Evolutionary conservation across 2,329 filamentous ascomycete genomes (phyloP), one percentile per base, ranked within the genome.

Genomic region (Neofusicoccum cordaticola): DNA sequence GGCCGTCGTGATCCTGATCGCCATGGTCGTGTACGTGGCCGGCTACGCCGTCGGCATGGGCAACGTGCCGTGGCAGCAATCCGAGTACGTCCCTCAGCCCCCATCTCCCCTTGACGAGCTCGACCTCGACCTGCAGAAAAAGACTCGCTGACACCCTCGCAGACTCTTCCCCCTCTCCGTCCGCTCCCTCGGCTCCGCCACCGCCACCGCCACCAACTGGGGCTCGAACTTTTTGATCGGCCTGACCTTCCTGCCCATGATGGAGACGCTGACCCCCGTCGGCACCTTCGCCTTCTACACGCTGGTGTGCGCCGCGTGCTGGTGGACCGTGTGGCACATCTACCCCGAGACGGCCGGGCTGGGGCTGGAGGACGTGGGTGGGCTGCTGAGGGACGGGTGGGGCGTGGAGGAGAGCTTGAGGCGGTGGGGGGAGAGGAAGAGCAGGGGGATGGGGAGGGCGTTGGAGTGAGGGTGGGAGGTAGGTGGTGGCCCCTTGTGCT

Each of bases 31-130:
- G 7, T 97, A 96, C 76, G 93, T 96, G 1, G 90, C 91, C 8
- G 84, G 89, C 0, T 98, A 96, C 74, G 94, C 94, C 1, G 82
- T 93, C 1, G 94, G 94, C 2, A 83, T 98, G 2, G 94, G 94
- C 8, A 96, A 93, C 71, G 92, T 98, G 2, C 93, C 94, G 0
- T 98, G 94, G 94, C 94, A 97, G 84, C 93, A 97, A 79, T 92
- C 89, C 70, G 94, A 98, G 79, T 85, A 74, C 15, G 68, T 69
- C 13, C 48, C 12, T 3, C 22, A 22, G 22, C 19, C 42, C n/a
- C 22, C 15, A 2, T 13, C 8, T 27, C 5, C 11, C 19, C 22
- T 4, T 22, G 4, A 41, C 13, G 4, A 15, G n/a, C 39, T 11
- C 27, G n/a, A 22, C 11, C 2, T 22, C 19, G 19, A 22, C 19